Percentiles rank a stretch among this genome's conserved stretches.
phyloP scores from a whole-genome alignment of 2,329 filamentous ascomycete genomes.

The Botrytis paeoniae region DNA sequence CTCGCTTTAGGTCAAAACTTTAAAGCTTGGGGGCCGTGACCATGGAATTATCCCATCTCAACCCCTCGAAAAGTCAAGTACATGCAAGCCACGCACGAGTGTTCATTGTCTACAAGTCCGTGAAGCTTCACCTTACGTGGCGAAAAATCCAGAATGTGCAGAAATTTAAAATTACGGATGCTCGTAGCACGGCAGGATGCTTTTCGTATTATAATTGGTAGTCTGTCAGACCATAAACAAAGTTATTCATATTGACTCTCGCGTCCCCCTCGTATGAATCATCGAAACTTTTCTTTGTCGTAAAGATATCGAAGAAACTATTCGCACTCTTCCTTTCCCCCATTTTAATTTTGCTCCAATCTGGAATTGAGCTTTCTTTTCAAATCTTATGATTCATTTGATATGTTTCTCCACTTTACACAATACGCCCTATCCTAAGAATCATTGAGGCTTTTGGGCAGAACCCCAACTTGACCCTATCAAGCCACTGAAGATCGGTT shows the following conservation, averaged over 20 bases:
- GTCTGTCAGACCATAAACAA: neutral
- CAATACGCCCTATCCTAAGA: neutral
- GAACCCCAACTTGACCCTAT: neutral
- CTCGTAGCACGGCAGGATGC: neutral
- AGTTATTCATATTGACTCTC: neutral
- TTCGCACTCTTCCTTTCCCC: neutral
- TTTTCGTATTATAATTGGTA: neutral
- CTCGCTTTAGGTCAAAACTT: neutral
- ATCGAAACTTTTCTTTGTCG: neutral
- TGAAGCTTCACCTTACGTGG: neutral
- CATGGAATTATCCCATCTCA: neutral
- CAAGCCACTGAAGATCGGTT: slow-evolving; percentile 8
- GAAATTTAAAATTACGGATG: slow-evolving; percentile 13
- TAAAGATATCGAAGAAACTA: neutral
- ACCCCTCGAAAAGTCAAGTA: neutral
- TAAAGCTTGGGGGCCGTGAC: neutral
- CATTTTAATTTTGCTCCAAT: neutral
- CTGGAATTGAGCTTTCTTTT: slow-evolving; percentile 6
- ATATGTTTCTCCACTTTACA: neutral
- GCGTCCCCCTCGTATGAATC: neutral
- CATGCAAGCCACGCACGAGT: slow-evolving; percentile 6
- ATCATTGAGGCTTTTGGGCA: neutral
- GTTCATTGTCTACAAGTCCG: neutral
- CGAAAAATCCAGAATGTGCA: neutral
- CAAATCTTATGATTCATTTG: neutral